Evolutionary conservation across 2,329 filamentous ascomycete genomes (phyloP), one percentile per base, ranked within the genome.

Genomic region (Biscogniauxia marginata): DNA sequence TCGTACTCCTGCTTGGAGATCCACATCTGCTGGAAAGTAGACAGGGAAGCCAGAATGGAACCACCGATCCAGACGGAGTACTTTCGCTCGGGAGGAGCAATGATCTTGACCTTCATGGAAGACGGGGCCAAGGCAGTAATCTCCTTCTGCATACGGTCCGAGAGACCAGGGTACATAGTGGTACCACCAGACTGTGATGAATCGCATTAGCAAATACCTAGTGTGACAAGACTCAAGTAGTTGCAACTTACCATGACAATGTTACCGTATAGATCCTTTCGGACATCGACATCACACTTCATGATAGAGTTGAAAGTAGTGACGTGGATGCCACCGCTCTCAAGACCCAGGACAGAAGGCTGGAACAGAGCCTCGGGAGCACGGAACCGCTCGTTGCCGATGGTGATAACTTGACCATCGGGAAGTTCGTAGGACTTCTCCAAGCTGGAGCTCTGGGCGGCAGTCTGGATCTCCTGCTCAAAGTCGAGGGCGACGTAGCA

Each of bases 1-100:
- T 99, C 95, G 88, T 98, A 98, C 86, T 98, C 93, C 85, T 99
- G 95, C 92, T 99, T 99, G 74, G 95, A 99, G 88, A 99, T 98
- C 95, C 95, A 99, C 95, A 99, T 99, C 85, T 99, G 95, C 87
- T 99, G 95, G 93, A 99, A 99, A 81, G 95, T 99, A 71, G 95
- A 99, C 74, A 99, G 90, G 66, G 95, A 99, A 72, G 95, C 95
- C 75, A 99, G 84, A 83, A 99, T 99, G 80, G 95, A 99, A 87
- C 95, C 95, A 95, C 95, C 95, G 79, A 99, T 99, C 95, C 95
- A 99, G 86, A 99, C 95, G 65, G 95, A 98, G 91, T 99, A 99
- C 88, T 99, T 99, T 83, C 95, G 91, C 90, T 99, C 95, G 70
- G 95, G 95, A 72, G 95, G 95, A 83, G 95, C 95, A 78, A 99